Percentiles rank a stretch among this genome's conserved stretches.
Conservation (phyloP, 177 flowering plant species). For the Vitis hybrid region DNA sequence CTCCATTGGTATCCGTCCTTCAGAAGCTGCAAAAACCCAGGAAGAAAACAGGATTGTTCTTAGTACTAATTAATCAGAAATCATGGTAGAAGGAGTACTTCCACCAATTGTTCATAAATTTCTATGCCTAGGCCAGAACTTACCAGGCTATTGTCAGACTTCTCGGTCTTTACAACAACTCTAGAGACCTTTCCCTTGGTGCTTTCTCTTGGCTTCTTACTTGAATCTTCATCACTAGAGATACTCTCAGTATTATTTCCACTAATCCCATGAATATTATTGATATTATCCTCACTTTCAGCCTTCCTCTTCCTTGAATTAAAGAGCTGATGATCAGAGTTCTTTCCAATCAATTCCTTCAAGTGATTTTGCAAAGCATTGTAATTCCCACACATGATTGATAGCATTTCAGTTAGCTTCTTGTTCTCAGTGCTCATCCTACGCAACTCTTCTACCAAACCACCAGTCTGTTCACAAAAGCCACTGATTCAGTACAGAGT, state of each 20-base stretch:
- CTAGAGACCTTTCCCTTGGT: constrained; percentile 23
- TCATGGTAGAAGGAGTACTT: too few relatives aligned
- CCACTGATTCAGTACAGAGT: background rate
- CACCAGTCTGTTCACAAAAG: constrained; percentile 8
- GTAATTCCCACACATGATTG: constrained; percentile 26
- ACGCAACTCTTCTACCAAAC: constrained; percentile 30
- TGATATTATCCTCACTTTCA: constrained; percentile 13
- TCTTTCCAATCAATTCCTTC: constrained; percentile 19
- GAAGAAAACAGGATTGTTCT: background rate
- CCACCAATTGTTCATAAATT: too few relatives aligned
- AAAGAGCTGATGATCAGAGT: constrained; percentile 3
- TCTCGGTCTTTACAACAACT: constrained; percentile 13
- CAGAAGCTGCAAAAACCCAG: constrained; percentile 35
- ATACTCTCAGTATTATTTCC: constrained; percentile 10
- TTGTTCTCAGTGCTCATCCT: constrained; percentile 37
- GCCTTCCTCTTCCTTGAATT: constrained; percentile 30
- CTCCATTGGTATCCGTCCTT: constrained; percentile 86
- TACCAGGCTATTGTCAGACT: constrained; percentile 31
- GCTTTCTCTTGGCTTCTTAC: constrained; percentile 21
- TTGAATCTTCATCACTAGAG: constrained; percentile 28
- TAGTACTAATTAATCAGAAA: background rate
- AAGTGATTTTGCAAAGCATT: constrained; percentile 20
- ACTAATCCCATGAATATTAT: background rate
- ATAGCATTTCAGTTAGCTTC: constrained; percentile 37
- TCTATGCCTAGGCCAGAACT: constrained; percentile 5